phyloP scores from a whole-genome alignment of 306 rosid genomes.

The Corylus americana region DNA sequence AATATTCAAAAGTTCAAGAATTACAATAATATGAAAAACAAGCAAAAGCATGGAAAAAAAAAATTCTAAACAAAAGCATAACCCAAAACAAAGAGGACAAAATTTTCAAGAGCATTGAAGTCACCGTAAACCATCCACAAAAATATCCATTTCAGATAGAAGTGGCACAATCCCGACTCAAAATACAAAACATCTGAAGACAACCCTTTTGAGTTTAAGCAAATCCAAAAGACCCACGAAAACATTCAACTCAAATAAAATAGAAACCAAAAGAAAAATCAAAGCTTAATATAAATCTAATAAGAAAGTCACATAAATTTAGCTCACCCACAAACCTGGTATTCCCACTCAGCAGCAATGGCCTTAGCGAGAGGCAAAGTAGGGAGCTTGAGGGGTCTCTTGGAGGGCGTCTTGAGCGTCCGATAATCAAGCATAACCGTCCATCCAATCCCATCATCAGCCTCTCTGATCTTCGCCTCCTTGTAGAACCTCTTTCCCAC shows the following conservation, averaged over 20 bases:
- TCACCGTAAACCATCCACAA: neutral
- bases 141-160: neutral
- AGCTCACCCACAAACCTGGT: conserved; percentile 51
- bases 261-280: neutral
- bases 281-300: neutral
- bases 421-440: conserved; percentile 89
- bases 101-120: neutral
- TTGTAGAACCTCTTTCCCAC: conserved; percentile 87
- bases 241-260: neutral
- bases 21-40: neutral
- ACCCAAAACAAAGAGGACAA: neutral
- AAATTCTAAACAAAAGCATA: neutral
- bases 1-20: neutral
- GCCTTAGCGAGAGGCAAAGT: conserved; percentile 76
- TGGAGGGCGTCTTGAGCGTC: conserved; percentile 82
- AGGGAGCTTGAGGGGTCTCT: conserved; percentile 86
- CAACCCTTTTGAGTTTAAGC: neutral
- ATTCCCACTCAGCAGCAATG: conserved; percentile 91
- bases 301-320: neutral
- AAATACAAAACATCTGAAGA: neutral
- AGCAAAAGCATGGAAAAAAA: neutral
- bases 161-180: neutral
- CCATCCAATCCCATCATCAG: conserved; percentile 88
- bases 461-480: conserved; percentile 59
- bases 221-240: neutral